These are phyloP conservation scores for Plasmodium coatneyi DNA, from an alignment of 169 alveolate species.

Conservation along the genomic window DNA sequence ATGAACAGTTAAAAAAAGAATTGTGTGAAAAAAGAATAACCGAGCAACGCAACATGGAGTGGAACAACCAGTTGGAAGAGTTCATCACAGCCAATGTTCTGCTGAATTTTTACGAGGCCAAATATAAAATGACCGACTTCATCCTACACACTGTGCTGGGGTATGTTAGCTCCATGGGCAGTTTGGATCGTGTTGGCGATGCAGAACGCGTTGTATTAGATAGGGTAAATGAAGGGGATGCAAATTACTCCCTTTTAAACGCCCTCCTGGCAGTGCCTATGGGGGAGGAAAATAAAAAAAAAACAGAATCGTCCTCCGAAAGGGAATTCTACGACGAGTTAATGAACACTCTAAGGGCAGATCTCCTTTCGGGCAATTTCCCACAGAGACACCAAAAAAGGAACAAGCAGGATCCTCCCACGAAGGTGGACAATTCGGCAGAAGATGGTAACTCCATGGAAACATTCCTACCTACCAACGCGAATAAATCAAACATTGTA, in stretches of 20 bases:
- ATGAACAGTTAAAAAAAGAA: conserved; percentile 28
- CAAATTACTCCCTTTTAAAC: neutral
- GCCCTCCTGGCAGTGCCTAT: neutral
- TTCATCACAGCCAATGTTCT: conserved; percentile 5
- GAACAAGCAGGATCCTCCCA: neutral
- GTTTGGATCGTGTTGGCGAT: neutral
- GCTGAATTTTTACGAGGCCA: conserved; percentile 39
- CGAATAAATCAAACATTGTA: conserved; percentile 3
- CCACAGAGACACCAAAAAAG: neutral
- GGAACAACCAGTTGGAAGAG: neutral
- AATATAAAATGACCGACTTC: conserved; percentile 20
- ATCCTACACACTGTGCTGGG: neutral
- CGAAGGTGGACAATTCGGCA: neutral
- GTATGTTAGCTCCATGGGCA: neutral
- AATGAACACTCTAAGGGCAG: neutral
- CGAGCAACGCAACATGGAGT: conserved; percentile 28
- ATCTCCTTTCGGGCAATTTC: conserved; percentile 3
- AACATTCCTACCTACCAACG: neutral
- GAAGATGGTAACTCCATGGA: neutral
- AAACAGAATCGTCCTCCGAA: neutral
- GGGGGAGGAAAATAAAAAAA: neutral
- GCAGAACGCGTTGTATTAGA: neutral
- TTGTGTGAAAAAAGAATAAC: conserved; percentile 25
- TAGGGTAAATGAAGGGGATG: neutral
- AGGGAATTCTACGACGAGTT: neutral